These are phyloP conservation scores for Boletellus deceptivus DNA, from an alignment of 1,284 basidiomycete species.

Conservation along the genomic window DNA sequence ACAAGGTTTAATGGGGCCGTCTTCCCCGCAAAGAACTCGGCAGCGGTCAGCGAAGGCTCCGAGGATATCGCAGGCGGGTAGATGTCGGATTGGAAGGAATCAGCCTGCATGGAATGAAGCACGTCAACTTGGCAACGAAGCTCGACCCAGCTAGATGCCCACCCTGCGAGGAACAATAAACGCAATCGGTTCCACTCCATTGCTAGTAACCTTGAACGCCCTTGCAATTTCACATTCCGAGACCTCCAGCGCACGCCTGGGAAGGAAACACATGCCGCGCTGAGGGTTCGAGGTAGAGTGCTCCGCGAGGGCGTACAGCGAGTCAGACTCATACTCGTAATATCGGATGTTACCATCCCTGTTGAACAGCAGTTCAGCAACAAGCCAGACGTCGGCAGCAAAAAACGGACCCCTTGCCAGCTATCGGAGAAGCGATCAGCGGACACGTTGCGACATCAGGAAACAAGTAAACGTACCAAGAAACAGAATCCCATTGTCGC, in stretches of 20 bases:
- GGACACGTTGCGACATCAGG: background rate
- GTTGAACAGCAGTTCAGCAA: conserved; percentile 16
- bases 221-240: conserved; percentile 94
- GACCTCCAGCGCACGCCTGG: conserved; percentile 84
- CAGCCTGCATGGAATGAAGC: conserved; percentile 48
- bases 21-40: conserved; percentile 89
- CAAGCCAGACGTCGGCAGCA: conserved; percentile 15
- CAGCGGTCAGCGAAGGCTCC: conserved; percentile 50
- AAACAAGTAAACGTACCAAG: conserved; percentile 53
- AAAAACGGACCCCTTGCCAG: conserved; percentile 67
- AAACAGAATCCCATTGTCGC: conserved; percentile 92
- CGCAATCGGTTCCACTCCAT: conserved; percentile 81
- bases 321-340: conserved; percentile 92
- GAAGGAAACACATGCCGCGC: conserved; percentile 95
- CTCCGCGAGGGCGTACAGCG: conserved; percentile 78
- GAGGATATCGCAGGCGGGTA: conserved; percentile 75
- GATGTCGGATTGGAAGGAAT: conserved; percentile 91
- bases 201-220: conserved; percentile 85
- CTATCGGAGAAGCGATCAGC: conserved; percentile 33
- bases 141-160: conserved; percentile 11
- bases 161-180: conserved; percentile 94
- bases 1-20: conserved; percentile 68
- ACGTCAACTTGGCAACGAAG: background rate
- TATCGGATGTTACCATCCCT: conserved; percentile 94
- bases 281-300: conserved; percentile 91